Conservation (phyloP, 1,139 yeast species). For the Dujonia santamariae region DNA sequence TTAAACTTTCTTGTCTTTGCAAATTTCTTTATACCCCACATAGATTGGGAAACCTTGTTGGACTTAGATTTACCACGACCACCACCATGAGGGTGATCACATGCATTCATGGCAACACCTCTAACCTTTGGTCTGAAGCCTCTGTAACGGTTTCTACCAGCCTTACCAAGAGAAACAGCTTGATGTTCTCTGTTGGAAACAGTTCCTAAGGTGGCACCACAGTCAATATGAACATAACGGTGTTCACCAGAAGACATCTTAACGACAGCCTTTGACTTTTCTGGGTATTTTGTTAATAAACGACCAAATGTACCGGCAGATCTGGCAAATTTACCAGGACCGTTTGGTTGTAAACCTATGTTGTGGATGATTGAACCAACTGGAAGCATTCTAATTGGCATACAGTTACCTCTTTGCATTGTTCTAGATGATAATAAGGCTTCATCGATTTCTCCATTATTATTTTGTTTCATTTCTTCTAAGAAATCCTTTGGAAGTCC, state of each 20-base stretch:
- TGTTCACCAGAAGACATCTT: constrained; percentile 91
- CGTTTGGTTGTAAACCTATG: constrained; percentile 70
- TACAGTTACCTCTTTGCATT: constrained; percentile 90
- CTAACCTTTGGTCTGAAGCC: constrained; percentile 95
- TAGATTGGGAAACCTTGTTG: constrained; percentile 88
- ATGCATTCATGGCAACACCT: constrained; percentile 98
- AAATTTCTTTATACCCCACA: constrained; percentile 97
- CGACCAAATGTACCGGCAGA: constrained; percentile 96
- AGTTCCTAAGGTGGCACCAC: constrained; percentile 92
- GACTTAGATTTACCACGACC: constrained; percentile 99
- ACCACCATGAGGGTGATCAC: constrained; percentile 99
- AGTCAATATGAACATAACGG: constrained; percentile 79
- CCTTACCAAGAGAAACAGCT: constrained; percentile 89
- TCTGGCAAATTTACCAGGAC: constrained; percentile 90
- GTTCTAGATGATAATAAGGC: constrained; percentile 86
- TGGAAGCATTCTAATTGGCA: constrained; percentile 90
- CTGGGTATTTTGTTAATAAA: constrained; percentile 74
- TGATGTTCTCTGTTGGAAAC: constrained; percentile 96
- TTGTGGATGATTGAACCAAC: constrained; percentile 89
- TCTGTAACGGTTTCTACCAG: constrained; percentile 90
- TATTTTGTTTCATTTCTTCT: constrained; percentile 57
- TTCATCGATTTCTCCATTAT: constrained; percentile 84
- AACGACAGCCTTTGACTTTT: constrained; percentile 68
- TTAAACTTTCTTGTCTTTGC: constrained; percentile 93
- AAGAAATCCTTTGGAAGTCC: constrained; percentile 83